These are phyloP conservation scores for Lachnellula subtilissima DNA, from an alignment of 2,329 filamentous ascomycete species.

Conservation along the genomic window DNA sequence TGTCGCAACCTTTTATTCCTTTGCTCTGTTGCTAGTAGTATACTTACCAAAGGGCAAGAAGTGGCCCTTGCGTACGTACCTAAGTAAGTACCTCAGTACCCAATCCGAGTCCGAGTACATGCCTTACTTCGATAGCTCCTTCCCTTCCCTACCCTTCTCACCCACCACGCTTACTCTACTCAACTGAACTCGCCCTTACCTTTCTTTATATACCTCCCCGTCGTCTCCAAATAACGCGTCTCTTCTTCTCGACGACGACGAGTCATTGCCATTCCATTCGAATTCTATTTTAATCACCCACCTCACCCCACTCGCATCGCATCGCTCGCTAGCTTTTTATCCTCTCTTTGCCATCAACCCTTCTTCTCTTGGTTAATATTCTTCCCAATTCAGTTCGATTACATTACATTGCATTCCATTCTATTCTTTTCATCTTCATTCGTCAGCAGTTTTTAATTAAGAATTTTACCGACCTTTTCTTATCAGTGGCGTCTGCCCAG, in stretches of 20 bases:
- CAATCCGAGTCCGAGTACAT: neutral
- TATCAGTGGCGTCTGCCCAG: slow-evolving; percentile 7
- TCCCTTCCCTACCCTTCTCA: neutral
- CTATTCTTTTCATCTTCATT: neutral
- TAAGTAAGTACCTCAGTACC: neutral
- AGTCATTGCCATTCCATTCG: neutral
- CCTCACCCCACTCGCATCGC: neutral
- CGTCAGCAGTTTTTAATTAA: neutral
- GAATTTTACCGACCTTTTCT: neutral
- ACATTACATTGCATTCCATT: neutral
- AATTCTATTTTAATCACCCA: too few relatives aligned
- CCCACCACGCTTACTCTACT: neutral
- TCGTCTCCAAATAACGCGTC: neutral
- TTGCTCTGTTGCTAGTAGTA: too few relatives aligned
- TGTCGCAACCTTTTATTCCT: too few relatives aligned
- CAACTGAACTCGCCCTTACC: neutral
- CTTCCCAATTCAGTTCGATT: neutral
- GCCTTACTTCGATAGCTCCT: neutral
- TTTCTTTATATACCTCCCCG: neutral
- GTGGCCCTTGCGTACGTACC: too few relatives aligned
- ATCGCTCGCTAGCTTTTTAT: neutral
- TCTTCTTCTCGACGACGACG: neutral
- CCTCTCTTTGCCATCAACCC: neutral
- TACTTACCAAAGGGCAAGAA: too few relatives aligned
- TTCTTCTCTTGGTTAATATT: neutral